phyloP scores from a whole-genome alignment of 768 basidiomycete species.

The Russula vinacea region DNA sequence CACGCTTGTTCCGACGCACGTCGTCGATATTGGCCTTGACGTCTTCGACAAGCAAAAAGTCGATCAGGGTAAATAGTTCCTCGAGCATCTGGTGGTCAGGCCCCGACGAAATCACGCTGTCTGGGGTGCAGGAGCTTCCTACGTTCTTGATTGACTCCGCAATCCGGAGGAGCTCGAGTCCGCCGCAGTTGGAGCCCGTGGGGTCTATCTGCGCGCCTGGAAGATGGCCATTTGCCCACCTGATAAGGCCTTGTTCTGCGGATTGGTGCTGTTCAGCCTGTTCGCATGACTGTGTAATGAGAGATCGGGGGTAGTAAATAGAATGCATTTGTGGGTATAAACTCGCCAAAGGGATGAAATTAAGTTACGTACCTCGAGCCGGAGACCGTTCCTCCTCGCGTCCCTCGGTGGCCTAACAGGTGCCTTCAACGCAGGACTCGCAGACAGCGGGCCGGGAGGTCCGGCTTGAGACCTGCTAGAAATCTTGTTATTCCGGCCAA shows the following conservation, averaged over 20 bases:
- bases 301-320: constrained; percentile 7
- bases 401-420: constrained; percentile 73
- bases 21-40: constrained; percentile 93
- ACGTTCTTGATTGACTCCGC: constrained; percentile 75
- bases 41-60: constrained; percentile 88
- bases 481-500: constrained; percentile 37
- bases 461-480: constrained; percentile 43
- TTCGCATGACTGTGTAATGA: constrained; percentile 19
- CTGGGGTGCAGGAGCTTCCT: constrained; percentile 66
- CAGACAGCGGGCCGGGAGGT: constrained; percentile 34
- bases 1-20: constrained; percentile 72
- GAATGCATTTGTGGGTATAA: constrained; percentile 1
- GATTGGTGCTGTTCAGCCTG: constrained; percentile 28
- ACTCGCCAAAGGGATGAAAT: not conserved
- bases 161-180: constrained; percentile 76
- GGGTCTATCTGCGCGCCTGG: constrained; percentile 60
- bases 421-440: constrained; percentile 31
- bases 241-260: constrained; percentile 55
- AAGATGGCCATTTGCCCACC: constrained; percentile 86
- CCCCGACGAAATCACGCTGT: constrained; percentile 69
- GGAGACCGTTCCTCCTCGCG: constrained; percentile 45
- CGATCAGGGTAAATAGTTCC: constrained; percentile 84
- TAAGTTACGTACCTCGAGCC: constrained; percentile 28
- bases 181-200: constrained; percentile 49
- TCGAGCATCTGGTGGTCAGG: constrained; percentile 76